Conservation (phyloP, 2,329 filamentous ascomycete genomes). For the Nigrospora oryzae region DNA sequence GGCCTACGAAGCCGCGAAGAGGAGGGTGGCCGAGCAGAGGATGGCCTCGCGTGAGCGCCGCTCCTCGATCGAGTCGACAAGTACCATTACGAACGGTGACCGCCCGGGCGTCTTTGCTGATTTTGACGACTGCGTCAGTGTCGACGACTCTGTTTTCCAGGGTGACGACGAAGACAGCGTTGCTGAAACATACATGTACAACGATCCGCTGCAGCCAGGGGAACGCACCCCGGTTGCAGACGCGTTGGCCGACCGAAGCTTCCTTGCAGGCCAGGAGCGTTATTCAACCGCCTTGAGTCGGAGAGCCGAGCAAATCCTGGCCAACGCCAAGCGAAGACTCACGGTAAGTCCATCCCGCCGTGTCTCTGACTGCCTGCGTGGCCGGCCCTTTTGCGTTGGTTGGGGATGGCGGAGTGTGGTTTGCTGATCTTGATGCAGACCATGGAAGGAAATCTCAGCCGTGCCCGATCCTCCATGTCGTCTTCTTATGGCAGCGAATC, state of each 20-base stretch:
- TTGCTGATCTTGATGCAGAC: conserved; percentile 43
- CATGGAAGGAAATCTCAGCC: conserved; percentile 85
- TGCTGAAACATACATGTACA: conserved; percentile 42
- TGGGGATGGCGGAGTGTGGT: background rate
- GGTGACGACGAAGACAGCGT: conserved; percentile 61
- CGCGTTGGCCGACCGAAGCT: no score
- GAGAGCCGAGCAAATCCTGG: conserved; percentile 81
- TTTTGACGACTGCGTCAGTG: conserved; percentile 53
- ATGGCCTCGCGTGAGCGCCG: conserved; percentile 32
- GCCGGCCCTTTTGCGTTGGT: no score
- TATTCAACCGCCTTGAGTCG: conserved; percentile 72
- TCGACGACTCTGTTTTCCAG: conserved; percentile 58
- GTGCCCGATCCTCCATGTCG: conserved; percentile 58
- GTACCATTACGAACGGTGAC: conserved; percentile 48
- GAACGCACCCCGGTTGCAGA: conserved; percentile 1
- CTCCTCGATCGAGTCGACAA: conserved; percentile 50
- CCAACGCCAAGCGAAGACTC: conserved; percentile 82
- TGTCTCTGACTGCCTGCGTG: no score
- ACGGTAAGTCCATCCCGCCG: conserved; percentile 51
- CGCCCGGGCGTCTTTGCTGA: conserved; percentile 44
- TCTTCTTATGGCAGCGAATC: conserved; percentile 33
- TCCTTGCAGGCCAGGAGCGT: conserved; percentile 36
- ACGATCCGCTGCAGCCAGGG: conserved; percentile 30
- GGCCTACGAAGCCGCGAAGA: conserved; percentile 33
- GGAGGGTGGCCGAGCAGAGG: conserved; percentile 25